Evolutionary conservation across 192 early-diverging fungal genomes (phyloP).

Genomic region (Haplosporangium gracile): DNA sequence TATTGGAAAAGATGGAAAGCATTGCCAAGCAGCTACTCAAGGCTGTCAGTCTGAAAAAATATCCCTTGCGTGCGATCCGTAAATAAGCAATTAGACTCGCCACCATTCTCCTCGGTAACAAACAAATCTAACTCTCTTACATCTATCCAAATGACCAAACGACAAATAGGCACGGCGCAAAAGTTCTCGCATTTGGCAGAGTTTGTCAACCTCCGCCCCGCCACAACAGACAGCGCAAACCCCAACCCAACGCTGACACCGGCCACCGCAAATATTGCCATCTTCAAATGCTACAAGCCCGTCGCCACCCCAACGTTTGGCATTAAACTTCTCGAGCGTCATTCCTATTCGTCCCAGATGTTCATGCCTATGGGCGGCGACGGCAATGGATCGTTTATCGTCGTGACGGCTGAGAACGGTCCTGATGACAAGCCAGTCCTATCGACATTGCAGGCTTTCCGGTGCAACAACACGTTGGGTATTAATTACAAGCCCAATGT

Average conservation of each 20-base stretch:
- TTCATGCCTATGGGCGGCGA: conserved; percentile 86
- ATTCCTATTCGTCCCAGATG: conserved; percentile 87
- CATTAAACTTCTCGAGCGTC: conserved; percentile 86
- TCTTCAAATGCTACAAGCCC: conserved; percentile 60
- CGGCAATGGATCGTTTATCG: conserved; percentile 51
- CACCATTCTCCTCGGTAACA: too few species aligned
- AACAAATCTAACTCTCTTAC: too few species aligned
- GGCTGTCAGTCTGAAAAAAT: too few species aligned
- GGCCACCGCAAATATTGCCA: conserved; percentile 61
- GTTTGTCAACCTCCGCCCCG: conserved; percentile 69
- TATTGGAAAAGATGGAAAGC: too few species aligned
- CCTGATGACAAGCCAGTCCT: conserved; percentile 79
- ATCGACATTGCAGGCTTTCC: conserved; percentile 80
- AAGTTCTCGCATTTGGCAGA: conserved; percentile 79
- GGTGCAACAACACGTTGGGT: conserved; percentile 77
- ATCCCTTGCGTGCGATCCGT: too few species aligned
- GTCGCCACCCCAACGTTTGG: conserved; percentile 65
- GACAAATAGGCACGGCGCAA: conserved; percentile 72
- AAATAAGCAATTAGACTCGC: too few species aligned
- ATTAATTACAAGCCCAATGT: conserved; percentile 86
- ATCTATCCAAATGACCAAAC: background rate
- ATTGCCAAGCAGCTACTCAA: too few species aligned
- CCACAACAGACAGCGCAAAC: conserved; percentile 37
- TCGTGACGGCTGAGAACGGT: conserved; percentile 53
- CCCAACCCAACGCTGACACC: conserved; percentile 71